Base-by-base conservation (phyloP, 129 eudicot species). In the Oenanthe sinensis region DNA sequence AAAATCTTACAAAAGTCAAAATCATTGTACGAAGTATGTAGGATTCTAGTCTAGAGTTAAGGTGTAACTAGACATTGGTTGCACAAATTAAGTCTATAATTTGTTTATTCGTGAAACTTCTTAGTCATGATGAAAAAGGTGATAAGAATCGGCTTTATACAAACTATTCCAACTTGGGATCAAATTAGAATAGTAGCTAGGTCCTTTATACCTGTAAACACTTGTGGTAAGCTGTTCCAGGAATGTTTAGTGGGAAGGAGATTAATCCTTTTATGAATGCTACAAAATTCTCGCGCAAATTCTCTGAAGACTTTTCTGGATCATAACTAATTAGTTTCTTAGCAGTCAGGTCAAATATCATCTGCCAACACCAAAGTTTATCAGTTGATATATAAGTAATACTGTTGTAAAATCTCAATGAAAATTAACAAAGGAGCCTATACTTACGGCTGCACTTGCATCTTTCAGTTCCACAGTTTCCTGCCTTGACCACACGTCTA, bases 191-290 rank as follows among this genome's bases (percentile, higher is more conserved):
- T 17, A 24, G 12, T 20, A 33, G 43, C 20, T 4, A 30, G 43
- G 72, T 67, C 22, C 22, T 11, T 48, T 24, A 52, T 83, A 90
- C 98, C 97, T 90, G 87, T 79, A 95, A 81, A 84, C 98, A 95
- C 75, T 90, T 88, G 87, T 90, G 92, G 83, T 91, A 95, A 82
- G 98, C 94, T 84, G 98, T 95, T 79, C 98, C 98, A 67, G 98
- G 98, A 82, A 95, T 86, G 82, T 95, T 83, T 42, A 95, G 45
- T 6, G 98, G 98, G 77, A 95, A 95, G 28, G 98, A 95, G 81
- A 95, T 92, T 77, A 95, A 80, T 46, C 98, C 98, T 82, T 86
- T 86, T 39, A 94, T 91, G 75, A 94, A 94, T 24, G 93, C 98
- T 49, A 82, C 92, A 80, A 91, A 95, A 50, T 71, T 90, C 82